Percentiles rank a stretch among this genome's conserved stretches.
Conservation (phyloP, 176 grass and related monocot species). For the Typha latifolia region DNA sequence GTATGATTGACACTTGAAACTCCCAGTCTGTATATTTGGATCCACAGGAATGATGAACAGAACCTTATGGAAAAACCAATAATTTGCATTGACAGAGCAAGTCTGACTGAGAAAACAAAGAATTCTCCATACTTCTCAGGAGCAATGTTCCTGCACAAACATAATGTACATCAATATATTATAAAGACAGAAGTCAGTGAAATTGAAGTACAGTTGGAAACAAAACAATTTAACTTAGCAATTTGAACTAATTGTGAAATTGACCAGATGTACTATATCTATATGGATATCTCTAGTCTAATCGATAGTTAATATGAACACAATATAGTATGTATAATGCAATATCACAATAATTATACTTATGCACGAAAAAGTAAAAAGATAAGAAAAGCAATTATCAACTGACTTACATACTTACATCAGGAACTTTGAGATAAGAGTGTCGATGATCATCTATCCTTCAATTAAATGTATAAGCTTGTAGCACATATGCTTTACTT, state of each 20-base stretch:
- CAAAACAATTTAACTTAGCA: background rate
- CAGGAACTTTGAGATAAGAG: too few species aligned
- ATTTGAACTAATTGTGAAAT: too few species aligned
- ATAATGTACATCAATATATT: background rate
- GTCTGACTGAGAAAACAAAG: slow-evolving; percentile 22
- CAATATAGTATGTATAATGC: too few species aligned
- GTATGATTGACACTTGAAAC: slow-evolving; percentile 1
- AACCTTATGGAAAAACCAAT: slow-evolving; percentile 19
- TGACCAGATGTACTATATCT: too few species aligned
- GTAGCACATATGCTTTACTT: background rate
- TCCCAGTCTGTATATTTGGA: slow-evolving; percentile 15
- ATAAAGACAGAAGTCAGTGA: background rate
- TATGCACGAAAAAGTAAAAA: too few species aligned
- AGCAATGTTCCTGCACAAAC: background rate
- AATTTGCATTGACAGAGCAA: slow-evolving; percentile 18
- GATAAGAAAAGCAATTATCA: too few species aligned
- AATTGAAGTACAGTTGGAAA: background rate
- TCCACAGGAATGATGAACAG: slow-evolving; percentile 18
- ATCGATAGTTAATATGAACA: too few species aligned
- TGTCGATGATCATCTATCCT: too few species aligned
- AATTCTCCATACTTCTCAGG: slow-evolving; percentile 3
- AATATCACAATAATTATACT: too few species aligned
- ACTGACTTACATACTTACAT: too few species aligned
- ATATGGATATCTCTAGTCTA: too few species aligned
- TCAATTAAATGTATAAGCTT: background rate